Evolutionary conservation across 139 green algal genomes (phyloP).

Genomic region (Picochlorum sp.): DNA sequence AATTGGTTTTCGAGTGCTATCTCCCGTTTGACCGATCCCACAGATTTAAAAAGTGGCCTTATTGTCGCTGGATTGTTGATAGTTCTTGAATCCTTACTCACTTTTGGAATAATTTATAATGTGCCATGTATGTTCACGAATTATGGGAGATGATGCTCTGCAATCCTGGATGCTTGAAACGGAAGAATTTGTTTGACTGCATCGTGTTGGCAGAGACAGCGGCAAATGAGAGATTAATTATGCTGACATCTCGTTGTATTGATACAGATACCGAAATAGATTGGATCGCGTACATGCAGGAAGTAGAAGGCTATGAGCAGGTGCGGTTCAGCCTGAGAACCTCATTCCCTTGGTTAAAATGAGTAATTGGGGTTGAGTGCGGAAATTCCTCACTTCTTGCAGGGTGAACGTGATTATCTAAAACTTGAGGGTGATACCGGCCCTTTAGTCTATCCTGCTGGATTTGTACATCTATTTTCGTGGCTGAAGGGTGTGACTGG

Average conservation of each 20-base stretch:
- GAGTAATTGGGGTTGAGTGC: background rate
- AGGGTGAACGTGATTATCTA: slow-evolving; percentile 69
- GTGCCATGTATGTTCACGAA: slow-evolving; percentile 2
- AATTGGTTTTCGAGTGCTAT: too few relatives aligned
- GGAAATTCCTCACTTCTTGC: background rate
- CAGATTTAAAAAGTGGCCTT: background rate
- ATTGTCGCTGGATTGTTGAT: background rate
- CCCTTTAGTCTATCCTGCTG: slow-evolving; percentile 77
- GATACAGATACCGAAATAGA: slow-evolving; percentile 46
- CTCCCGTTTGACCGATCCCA: too few relatives aligned
- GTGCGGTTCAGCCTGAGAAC: background rate
- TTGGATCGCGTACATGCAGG: slow-evolving; percentile 43
- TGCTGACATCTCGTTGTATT: too few relatives aligned
- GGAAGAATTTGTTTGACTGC: too few relatives aligned
- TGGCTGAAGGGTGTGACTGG: slow-evolving; percentile 43
- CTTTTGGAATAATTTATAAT: background rate
- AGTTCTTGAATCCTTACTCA: background rate
- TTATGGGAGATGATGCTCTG: too few relatives aligned
- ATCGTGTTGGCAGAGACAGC: too few relatives aligned
- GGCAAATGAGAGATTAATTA: too few relatives aligned
- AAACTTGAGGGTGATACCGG: slow-evolving; percentile 62
- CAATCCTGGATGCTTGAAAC: too few relatives aligned
- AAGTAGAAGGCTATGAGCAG: slow-evolving; percentile 27
- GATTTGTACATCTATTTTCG: slow-evolving; percentile 67
- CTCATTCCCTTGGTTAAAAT: background rate